Conservation (phyloP, 2,329 filamentous ascomycete genomes). For the Didymella lethalis region DNA sequence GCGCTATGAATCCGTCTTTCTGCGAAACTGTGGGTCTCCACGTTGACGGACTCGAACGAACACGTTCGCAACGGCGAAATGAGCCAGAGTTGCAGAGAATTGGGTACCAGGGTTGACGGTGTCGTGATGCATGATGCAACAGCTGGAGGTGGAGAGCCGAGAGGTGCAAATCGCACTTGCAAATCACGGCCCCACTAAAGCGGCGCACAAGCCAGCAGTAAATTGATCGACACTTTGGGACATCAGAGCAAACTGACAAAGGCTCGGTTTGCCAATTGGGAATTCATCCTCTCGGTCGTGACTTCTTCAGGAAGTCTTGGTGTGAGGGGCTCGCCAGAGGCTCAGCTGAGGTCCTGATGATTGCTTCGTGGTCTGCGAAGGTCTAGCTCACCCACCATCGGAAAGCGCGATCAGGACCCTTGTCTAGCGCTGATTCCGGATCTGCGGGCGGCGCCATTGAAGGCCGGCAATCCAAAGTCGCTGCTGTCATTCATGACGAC, state of each 20-base stretch:
- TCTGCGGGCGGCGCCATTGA: conserved; percentile 9
- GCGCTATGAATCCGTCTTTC: not conserved
- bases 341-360: conserved; percentile 17
- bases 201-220: conserved; percentile 4
- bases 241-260: not conserved
- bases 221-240: not conserved
- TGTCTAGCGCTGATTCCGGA: conserved; percentile 21
- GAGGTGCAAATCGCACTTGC: conserved; percentile 10
- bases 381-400: conserved; percentile 5
- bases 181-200: conserved; percentile 18
- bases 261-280: not conserved
- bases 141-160: conserved; percentile 19
- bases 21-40: not conserved
- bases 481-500: conserved; percentile 17
- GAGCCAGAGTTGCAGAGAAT: conserved; percentile 8
- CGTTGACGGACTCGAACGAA: not conserved
- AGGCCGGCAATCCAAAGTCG: conserved; percentile 7
- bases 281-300: not conserved
- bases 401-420: conserved; percentile 7
- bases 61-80: conserved; percentile 12
- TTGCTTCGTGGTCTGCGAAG: conserved; percentile 5
- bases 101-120: conserved; percentile 3
- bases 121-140: conserved; percentile 17
- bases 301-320: conserved; percentile 1
- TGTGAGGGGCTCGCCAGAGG: conserved; percentile 7